A percentile compares a stretch with the other conserved stretches of the same genome.
Conservation (phyloP, 306 rosid genomes). For the Castanopsis chinensis region DNA sequence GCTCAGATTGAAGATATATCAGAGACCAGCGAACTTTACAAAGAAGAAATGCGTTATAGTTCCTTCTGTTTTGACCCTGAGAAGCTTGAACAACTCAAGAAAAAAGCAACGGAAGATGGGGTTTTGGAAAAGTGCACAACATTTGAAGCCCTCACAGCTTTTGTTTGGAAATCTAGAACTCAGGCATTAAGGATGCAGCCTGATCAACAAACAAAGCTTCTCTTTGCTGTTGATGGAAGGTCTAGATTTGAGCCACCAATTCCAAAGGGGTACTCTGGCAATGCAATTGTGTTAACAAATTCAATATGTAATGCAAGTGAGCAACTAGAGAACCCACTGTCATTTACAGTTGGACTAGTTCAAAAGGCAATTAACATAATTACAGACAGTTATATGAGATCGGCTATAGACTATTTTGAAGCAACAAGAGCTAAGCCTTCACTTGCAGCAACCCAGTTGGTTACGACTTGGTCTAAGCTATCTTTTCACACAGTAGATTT, state of each 20-base stretch:
- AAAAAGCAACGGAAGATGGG: conserved; percentile 55
- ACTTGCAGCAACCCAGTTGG: conserved; percentile 59
- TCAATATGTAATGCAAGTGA: conserved; percentile 56
- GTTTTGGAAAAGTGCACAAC: conserved; percentile 48
- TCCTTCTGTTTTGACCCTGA: conserved; percentile 57
- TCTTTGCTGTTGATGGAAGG: conserved; percentile 79
- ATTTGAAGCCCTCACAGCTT: conserved; percentile 71
- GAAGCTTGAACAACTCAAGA: conserved; percentile 56
- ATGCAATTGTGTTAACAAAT: conserved; percentile 68
- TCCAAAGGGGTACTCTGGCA: conserved; percentile 71
- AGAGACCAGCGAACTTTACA: conserved; percentile 39
- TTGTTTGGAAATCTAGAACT: conserved; percentile 85
- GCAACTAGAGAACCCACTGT: conserved; percentile 46
- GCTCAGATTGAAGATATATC: conserved; percentile 68
- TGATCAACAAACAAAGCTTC: conserved; percentile 68
- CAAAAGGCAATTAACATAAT: conserved; percentile 55
- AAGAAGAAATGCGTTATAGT: conserved; percentile 40
- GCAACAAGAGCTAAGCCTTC: conserved; percentile 71
- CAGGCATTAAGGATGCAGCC: conserved; percentile 56
- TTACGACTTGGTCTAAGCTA: conserved; percentile 76
- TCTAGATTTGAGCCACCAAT: conserved; percentile 61
- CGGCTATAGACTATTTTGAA: conserved; percentile 80
- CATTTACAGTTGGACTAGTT: conserved; percentile 49
- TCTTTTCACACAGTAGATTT: conserved; percentile 66
- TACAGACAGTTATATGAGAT: conserved; percentile 65